Evolutionary conservation across 192 early-diverging fungal species (phyloP), one percentile per base, ranked within the genome.

Genomic region (Jimgerdemannia lactiflua): DNA sequence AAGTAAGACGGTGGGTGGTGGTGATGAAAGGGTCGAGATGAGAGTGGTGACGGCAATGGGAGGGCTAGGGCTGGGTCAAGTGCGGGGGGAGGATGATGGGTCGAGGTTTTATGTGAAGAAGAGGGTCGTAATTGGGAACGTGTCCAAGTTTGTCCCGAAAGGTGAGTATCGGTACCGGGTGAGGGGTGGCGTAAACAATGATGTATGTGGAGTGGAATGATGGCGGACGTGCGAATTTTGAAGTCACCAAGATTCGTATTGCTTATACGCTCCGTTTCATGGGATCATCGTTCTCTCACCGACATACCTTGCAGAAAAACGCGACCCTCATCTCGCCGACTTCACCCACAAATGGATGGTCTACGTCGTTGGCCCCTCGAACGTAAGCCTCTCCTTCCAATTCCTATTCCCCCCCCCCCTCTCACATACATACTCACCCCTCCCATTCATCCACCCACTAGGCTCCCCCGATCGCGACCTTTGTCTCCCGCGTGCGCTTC

Each of bases 321-420:
- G 91, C 39, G 88, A 90, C 65, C 80, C 78, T 42, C 86, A 83
- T 17, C 71, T 89, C 17, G 85, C 78, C 43, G 86, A 86, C 73
- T 90, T 87, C 79, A 92, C 88, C 4, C 92, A 95, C 86, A 91
- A 92, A 77, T 98, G 97, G 97, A 98, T 96, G 85, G 85, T 96
- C 3, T 97, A 94, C 77, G 87, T 97, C 17, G 90, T 83, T n/a
- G 93, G 85, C 39, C 90, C 84, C 11, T 80, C 76, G 4, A 81
- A 75, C 44, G 75, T 43, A 80, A 83, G n/a, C 42, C 74, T 40
- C 67, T 68, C 40, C 67, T 68, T 68, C 67, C 19, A 59, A 59
- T 59, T 10, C 14, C 49, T 59, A 10, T 59, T 59, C 49, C 49
- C 49, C 49, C 49, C 11, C 49, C 11, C 49, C 49, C 6, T 10